Evolutionary conservation across 148 eudicot species (phyloP).

Genomic region (Rhododendron kiyosumense): DNA sequence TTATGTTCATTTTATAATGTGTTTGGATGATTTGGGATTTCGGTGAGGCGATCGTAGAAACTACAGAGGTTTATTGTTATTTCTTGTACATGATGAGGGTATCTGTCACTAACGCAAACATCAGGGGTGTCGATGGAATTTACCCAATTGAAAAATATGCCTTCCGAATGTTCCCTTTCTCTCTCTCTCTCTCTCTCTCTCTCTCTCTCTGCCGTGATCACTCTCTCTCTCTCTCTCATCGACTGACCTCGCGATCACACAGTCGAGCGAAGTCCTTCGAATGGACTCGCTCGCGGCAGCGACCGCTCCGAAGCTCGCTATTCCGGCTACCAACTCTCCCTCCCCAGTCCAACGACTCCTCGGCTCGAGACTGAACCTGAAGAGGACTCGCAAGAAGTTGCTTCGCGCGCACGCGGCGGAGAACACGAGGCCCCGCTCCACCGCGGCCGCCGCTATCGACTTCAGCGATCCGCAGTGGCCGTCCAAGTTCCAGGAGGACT

Average conservation of each 20-base stretch:
- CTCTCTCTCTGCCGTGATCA: background rate
- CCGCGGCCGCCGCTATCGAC: constrained; percentile 26
- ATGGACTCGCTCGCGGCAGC: constrained; percentile 57
- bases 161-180: no score
- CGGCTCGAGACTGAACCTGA: constrained; percentile 1
- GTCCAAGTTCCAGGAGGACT: constrained; percentile 49
- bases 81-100: no score
- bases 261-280: background rate
- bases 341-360: background rate
- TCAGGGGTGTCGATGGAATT: background rate
- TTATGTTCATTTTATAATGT: no score
- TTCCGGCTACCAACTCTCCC: constrained; percentile 13
- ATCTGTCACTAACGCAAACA: background rate
- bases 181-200: background rate
- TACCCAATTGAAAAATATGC: background rate
- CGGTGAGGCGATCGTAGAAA: no score
- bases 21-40: no score
- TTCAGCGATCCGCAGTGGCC: constrained; percentile 80
- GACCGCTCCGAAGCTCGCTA: constrained; percentile 25
- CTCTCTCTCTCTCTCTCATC: background rate
- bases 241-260: background rate
- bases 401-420: constrained; percentile 8
- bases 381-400: background rate
- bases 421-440: constrained; percentile 4
- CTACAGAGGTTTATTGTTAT: no score